Base-by-base conservation (phyloP, 1,139 yeast genomes). In the Nakaseomyces bracarensis region DNA sequence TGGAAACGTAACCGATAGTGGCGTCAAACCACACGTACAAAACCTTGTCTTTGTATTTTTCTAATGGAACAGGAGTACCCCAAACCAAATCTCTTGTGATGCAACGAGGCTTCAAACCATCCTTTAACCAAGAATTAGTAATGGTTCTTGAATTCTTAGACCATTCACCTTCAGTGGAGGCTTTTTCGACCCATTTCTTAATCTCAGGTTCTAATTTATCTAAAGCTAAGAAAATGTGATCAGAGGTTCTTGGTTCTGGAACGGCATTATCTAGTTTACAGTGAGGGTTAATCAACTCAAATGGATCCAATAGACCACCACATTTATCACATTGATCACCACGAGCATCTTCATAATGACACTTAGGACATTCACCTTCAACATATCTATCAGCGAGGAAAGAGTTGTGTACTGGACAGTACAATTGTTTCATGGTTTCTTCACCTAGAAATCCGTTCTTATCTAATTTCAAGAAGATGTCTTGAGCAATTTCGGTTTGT, bases 321-420 rank as follows among this genome's bases (percentile, higher is more conserved):
- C 99, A 91, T 57, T 82, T 82, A 65, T 91, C 99, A 74, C 99
- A 91, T 70, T 91, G 99, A 64, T 91, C 99, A 54, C 99, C 99
- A 64, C 98, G 79, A 29, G 99, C 99, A 63, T 91, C 98, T 49
- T 83, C 95, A 60, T 87, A 91, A 36, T 71, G 75, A 70, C 99
- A 91, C 65, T 82, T 82, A 47, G 98, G 98, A 70, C 99, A 91
- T 41, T 80, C 85, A 52, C 99, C 99, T 68, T 93, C 97, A 30
- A 91, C 98, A 60, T 79, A 91, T 66, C 99, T 74, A 63, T 91
- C 99, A 43, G 99, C 98, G 50, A 91, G 72, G 67, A 80, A 91
- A 5, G 95, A 89, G 33, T 86, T 71, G 66, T 91, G 98, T 43
- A 73, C 77, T 46, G 86, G 85, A 69, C 98, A 93, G 68, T 82